Evolutionary conservation across 1,284 basidiomycete species (phyloP).

Genomic region (Porogramme epimiltina): DNA sequence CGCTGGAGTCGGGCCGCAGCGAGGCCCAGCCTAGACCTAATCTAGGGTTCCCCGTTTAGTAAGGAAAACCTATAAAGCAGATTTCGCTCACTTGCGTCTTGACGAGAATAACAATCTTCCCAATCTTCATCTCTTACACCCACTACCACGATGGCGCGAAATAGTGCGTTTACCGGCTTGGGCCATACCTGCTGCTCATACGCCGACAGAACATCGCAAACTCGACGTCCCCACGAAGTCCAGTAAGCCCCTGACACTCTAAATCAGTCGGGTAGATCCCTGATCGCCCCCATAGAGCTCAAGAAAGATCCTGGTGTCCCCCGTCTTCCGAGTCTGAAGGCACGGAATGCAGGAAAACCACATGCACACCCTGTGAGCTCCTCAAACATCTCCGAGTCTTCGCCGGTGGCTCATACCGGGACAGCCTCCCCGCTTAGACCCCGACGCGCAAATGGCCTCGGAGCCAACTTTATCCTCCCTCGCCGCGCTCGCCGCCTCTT

Average conservation of each 20-base stretch:
- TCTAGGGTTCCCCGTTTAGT: not conserved
- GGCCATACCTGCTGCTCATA: slow-evolving; percentile 1
- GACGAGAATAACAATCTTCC: not conserved
- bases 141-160: slow-evolving; percentile 51
- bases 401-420: slow-evolving; percentile 1
- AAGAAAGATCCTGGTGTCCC: slow-evolving; percentile 86
- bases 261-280: not conserved
- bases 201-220: slow-evolving; percentile 45
- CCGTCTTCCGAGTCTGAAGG: slow-evolving; percentile 69
- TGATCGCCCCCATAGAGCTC: slow-evolving; percentile 48
- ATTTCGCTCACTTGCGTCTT: not conserved
- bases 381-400: not conserved
- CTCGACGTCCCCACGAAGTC: slow-evolving; percentile 50
- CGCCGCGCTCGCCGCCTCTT: slow-evolving; percentile 43
- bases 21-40: not conserved
- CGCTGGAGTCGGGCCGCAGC: not conserved
- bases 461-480: slow-evolving; percentile 70
- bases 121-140: not conserved
- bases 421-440: slow-evolving; percentile 36
- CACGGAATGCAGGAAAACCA: slow-evolving; percentile 57
- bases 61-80: not conserved
- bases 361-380: slow-evolving; percentile 40
- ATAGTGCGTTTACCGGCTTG: slow-evolving; percentile 43
- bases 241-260: slow-evolving; percentile 40
- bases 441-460: slow-evolving; percentile 70